These are phyloP conservation scores for Thalassiosira hispida DNA, from an alignment of 352 stramenopile genomes.

Conservation along the genomic window DNA sequence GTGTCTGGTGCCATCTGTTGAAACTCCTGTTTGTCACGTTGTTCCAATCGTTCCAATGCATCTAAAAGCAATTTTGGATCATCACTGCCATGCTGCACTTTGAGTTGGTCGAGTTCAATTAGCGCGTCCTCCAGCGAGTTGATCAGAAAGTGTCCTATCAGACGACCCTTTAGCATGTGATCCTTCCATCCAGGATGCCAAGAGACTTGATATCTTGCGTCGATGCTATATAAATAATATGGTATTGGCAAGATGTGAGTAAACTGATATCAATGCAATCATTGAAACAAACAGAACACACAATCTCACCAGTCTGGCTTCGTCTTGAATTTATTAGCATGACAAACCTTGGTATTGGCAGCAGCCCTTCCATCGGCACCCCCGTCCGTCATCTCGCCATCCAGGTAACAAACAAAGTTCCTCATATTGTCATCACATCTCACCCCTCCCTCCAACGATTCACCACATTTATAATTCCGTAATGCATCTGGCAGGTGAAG, in stretches of 20 bases:
- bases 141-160: constrained; percentile 19
- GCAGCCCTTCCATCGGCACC: neutral
- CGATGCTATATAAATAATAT: neutral
- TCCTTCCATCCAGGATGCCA: constrained; percentile 38
- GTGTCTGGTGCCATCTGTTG: neutral
- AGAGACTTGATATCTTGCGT: constrained; percentile 31
- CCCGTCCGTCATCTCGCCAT: constrained; percentile 14
- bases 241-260: neutral
- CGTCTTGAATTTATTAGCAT: constrained; percentile 18
- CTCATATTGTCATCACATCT: constrained; percentile 34
- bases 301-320: constrained; percentile 5
- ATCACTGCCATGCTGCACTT: constrained; percentile 2
- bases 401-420: constrained; percentile 39
- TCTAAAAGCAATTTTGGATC: constrained; percentile 13
- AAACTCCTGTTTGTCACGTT: neutral
- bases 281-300: neutral
- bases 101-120: constrained; percentile 16
- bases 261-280: neutral
- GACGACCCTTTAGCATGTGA: constrained; percentile 27
- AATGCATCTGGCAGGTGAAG: constrained; percentile 15
- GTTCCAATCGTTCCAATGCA: constrained; percentile 5
- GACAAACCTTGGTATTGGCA: constrained; percentile 11
- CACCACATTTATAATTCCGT: constrained; percentile 27
- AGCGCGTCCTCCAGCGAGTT: constrained; percentile 19
- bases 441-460: constrained; percentile 15